Evolutionary conservation across 164 flowering plant species (phyloP), one percentile per base, ranked within the genome.

Genomic region (Vitis labrusca): DNA sequence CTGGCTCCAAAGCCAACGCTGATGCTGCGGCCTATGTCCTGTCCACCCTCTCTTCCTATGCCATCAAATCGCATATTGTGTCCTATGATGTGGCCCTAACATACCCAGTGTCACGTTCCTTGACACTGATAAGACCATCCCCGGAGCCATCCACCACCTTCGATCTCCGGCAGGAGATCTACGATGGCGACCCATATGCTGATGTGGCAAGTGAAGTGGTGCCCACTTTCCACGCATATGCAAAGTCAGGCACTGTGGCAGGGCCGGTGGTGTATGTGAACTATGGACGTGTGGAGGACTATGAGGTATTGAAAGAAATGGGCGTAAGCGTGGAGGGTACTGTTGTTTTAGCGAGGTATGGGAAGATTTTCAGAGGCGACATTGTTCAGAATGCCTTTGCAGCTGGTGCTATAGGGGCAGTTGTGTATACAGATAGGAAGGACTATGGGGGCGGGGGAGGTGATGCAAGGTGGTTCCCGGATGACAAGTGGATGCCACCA

Each of bases 401-500:
- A 1, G 88, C 79, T 3, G 96, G 93, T 1, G 93, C 96, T 8
- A 27, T 68, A 0, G 96, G 90, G 29, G 93, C 70, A 2, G 58
- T 91, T 54, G 72, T 91, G 56, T 89, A 77, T 67, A 78, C 89
- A 0, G 93, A 89, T 57, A 75, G 71, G 81, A 88, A 85, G 72
- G 93, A 91, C 71, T 89, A 79, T 30, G 92, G 89, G 5, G 89
- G 89, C 1, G 86, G 81, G 0, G 76, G 77, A 56, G 80, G 70
- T 3, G 79, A 57, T 15, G 74, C 56, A 13, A 74, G 61, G 74
- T 80, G 85, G 82, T 85, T 86, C 68, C 92, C 93, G 0, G 86
- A 85, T 29, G 86, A 77, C 32, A 81, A 74, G 71, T 87, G 90
- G 90, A 77, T 90, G 93, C 96, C 93, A 10, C 91, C 93, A 2